Evolutionary conservation across 345 rosid species (phyloP), one percentile per base, ranked within the genome.

Genomic region (Mangifera indica): DNA sequence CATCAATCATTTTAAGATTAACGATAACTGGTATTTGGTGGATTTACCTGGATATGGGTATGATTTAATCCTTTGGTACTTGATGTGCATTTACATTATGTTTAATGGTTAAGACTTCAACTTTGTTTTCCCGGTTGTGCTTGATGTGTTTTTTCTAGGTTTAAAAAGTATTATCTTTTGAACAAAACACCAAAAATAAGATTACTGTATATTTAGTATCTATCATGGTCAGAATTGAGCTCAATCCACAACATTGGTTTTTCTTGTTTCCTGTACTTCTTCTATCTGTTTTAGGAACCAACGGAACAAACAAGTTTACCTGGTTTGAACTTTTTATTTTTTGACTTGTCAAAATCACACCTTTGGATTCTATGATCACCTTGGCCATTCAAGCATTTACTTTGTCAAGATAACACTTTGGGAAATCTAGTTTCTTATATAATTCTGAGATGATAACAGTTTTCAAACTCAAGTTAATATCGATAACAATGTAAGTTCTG

Each of bases 21-120:
- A 94, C 73, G 92, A 84, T 80, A 85, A 78, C 75, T 94, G 99
- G 99, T 90, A 85, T 85, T 74, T 94, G 76, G 99, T 94, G 76
- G 98, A 94, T 85, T 89, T 94, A 79, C 99, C 99, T 72, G 99
- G 99, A 83, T 94, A 88, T 65, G 98, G 99, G 99, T 92, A 87
- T 78, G 89, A n/a, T 60, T 79, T 12, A 66, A 74, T 60, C 56
- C 54, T 76, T 40, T 46, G 7, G 15, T 48, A 4, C 14, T 2
- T 17, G 49, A 51, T 56, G 68, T 32, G 32, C 46, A 14, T 67
- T 37, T 21, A 51, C 45, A 58, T 44, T 53, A 21, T 63, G 14
- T 77, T n/a, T 53, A 42, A 60, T 49, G 18, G 67, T 22, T 21
- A 51, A 6, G 29, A 25, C 20, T 21, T 42, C 4, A 44, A 37